Evolutionary conservation across 768 basidiomycete genomes (phyloP).

Genomic region (Peribolospora kevripleyi): DNA sequence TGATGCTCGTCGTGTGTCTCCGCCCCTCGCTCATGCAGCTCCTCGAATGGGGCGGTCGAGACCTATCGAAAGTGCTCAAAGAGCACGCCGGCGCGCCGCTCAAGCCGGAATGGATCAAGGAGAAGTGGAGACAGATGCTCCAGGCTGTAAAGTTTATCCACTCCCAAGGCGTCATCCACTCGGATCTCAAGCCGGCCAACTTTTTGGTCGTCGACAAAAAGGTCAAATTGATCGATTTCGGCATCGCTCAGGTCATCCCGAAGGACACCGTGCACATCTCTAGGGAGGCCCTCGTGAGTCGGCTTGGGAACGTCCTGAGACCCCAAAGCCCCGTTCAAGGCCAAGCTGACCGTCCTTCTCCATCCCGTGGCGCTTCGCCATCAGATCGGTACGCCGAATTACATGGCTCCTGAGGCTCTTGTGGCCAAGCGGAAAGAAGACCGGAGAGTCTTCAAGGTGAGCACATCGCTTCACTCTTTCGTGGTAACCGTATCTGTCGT

Average conservation of each 20-base stretch:
- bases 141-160: constrained; percentile 97
- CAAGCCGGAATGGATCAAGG: constrained; percentile 81
- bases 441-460: constrained; percentile 44
- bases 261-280: constrained; percentile 98
- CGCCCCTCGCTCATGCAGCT: constrained; percentile 38
- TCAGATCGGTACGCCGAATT: constrained; percentile 88
- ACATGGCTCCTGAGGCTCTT: constrained; percentile 96
- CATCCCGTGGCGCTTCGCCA: neutral
- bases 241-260: constrained; percentile 96
- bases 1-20: too few species aligned
- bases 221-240: constrained; percentile 93
- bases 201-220: constrained; percentile 89
- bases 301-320: neutral
- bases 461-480: constrained; percentile 1
- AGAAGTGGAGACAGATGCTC: constrained; percentile 97
- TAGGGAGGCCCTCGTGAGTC: constrained; percentile 63
- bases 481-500: neutral
- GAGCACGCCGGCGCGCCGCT: constrained; percentile 63
- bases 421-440: constrained; percentile 42
- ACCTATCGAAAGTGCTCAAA: constrained; percentile 66
- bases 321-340: neutral
- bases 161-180: constrained; percentile 95
- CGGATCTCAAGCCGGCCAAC: constrained; percentile 93
- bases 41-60: constrained; percentile 82
- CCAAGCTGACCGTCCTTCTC: neutral